Conservation (phyloP, 768 basidiomycete species). For the Suillus sp. region DNA sequence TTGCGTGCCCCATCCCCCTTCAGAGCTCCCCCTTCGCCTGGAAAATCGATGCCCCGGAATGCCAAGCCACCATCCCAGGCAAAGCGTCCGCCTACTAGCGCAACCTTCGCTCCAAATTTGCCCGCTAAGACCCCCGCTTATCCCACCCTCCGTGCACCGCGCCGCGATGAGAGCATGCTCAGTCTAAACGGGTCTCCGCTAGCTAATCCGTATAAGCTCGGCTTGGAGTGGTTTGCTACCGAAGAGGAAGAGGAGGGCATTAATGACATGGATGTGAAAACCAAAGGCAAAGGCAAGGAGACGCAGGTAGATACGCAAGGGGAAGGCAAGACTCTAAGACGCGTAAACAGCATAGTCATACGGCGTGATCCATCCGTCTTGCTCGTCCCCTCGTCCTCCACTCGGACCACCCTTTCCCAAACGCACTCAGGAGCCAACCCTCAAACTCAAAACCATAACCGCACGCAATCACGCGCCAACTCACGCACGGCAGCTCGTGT, state of each 20-base stretch:
- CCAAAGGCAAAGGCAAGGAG: constrained; percentile 29
- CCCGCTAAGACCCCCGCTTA: constrained; percentile 42
- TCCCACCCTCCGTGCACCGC: constrained; percentile 61
- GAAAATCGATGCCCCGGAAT: constrained; percentile 21
- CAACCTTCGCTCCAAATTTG: constrained; percentile 71
- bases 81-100: constrained; percentile 53
- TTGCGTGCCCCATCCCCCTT: constrained; percentile 54
- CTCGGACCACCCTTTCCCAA: constrained; percentile 21
- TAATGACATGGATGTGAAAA: constrained; percentile 23
- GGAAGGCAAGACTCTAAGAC: constrained; percentile 27
- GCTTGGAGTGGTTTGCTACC: constrained; percentile 56
- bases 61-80: constrained; percentile 23
- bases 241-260: constrained; percentile 38
- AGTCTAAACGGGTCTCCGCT: constrained; percentile 84
- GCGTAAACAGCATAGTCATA: constrained; percentile 64
- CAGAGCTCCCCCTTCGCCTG: constrained; percentile 40
- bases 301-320: constrained; percentile 22
- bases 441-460: constrained; percentile 48
- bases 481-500: constrained; percentile 33
- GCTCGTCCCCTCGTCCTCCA: constrained; percentile 33
- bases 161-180: constrained; percentile 76
- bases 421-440: constrained; percentile 52
- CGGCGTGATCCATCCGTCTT: constrained; percentile 56
- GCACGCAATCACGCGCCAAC: constrained; percentile 46
- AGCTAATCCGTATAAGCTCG: constrained; percentile 74